Evolutionary conservation across 2,329 filamentous ascomycete genomes (phyloP).

Genomic region (Xylariomycetidae sp.): DNA sequence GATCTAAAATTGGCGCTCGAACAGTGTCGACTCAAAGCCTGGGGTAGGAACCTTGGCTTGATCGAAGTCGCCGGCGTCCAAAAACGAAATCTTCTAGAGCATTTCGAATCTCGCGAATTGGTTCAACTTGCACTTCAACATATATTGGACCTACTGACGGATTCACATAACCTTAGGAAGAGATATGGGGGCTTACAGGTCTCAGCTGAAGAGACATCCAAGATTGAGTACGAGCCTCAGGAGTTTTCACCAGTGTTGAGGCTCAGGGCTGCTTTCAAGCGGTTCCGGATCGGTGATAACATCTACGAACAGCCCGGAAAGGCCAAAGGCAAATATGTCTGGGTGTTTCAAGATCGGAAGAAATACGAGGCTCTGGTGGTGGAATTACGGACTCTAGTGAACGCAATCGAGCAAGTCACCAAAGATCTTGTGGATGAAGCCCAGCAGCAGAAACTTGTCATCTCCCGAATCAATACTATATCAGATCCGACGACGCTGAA

Average conservation of each 20-base stretch:
- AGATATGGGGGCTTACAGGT: background rate
- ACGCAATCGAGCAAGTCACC: constrained; percentile 1
- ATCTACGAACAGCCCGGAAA: background rate
- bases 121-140: background rate
- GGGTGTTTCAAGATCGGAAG: background rate
- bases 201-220: too few relatives aligned
- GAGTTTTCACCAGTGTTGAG: background rate
- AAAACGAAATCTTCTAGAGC: background rate
- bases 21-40: constrained; percentile 2
- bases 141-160: background rate
- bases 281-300: background rate
- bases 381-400: background rate
- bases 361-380: background rate
- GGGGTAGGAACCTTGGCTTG: constrained; percentile 1
- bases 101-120: background rate
- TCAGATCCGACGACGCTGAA: background rate
- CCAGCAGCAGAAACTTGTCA: background rate
- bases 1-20: background rate
- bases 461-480: background rate
- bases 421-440: background rate
- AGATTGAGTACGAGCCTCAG: too few relatives aligned
- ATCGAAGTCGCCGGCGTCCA: background rate
- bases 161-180: background rate
- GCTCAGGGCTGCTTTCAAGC: background rate
- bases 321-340: background rate